Evolutionary conservation across 202 grass and related monocot genomes (phyloP).

Genomic region (Brachypodium distachyon): DNA sequence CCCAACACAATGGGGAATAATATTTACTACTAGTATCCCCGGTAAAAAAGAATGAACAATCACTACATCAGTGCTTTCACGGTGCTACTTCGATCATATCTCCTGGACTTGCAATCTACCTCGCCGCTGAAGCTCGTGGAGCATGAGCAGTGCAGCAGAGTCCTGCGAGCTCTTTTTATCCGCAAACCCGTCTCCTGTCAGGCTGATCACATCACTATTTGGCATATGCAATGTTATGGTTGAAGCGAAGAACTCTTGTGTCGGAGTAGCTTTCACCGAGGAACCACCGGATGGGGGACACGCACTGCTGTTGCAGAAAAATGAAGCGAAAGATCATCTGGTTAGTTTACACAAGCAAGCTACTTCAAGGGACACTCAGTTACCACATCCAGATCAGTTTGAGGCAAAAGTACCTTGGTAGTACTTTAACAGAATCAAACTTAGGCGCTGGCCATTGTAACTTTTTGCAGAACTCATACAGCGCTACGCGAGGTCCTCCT

Average conservation of each 20-base stretch:
- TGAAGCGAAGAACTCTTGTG: conserved; percentile 48
- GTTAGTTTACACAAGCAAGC: conserved; percentile 1
- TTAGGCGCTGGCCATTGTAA: conserved; percentile 70
- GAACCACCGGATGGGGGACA: not conserved
- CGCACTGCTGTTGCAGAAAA: conserved; percentile 4
- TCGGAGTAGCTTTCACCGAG: conserved; percentile 1
- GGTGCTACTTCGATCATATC: conserved; percentile 32
- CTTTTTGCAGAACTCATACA: conserved; percentile 70
- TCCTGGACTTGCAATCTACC: conserved; percentile 43
- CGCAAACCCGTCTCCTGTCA: conserved; percentile 36
- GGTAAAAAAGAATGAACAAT: too few relatives aligned
- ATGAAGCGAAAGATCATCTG: not conserved
- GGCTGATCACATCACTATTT: conserved; percentile 35
- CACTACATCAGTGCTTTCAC: too few relatives aligned
- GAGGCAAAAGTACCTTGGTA: conserved; percentile 40
- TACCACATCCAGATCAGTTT: not conserved
- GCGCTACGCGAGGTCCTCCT: conserved; percentile 68
- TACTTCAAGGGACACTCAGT: not conserved
- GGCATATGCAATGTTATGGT: conserved; percentile 75
- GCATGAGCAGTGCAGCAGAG: conserved; percentile 63
- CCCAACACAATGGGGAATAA: conserved; percentile 5
- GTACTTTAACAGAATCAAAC: conserved; percentile 44
- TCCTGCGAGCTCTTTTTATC: conserved; percentile 85
- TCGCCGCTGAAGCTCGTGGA: conserved; percentile 64
- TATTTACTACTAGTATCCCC: too few relatives aligned